phyloP scores from a whole-genome alignment of 2,329 filamentous ascomycete genomes.

The Botrytis deweyae region DNA sequence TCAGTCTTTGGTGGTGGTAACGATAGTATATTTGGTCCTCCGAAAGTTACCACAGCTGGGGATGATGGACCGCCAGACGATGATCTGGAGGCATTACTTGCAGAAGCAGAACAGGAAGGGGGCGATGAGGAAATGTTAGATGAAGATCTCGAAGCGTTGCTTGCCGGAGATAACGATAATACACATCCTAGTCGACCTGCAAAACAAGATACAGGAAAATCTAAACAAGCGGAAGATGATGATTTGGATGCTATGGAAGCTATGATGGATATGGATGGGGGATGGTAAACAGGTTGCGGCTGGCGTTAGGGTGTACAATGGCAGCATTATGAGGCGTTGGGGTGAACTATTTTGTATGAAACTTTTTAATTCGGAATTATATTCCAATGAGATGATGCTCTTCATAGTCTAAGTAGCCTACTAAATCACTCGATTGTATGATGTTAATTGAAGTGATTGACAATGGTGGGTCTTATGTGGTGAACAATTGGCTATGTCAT shows the following conservation, averaged over 20 bases:
- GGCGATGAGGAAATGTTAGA: conserved; percentile 44
- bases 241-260: conserved; percentile 49
- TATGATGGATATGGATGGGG: conserved; percentile 47
- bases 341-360: neutral
- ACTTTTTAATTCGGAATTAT: neutral
- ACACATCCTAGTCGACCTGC: neutral
- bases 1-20: conserved; percentile 31
- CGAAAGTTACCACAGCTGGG: conserved; percentile 22
- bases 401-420: neutral
- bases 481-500: neutral
- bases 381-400: neutral
- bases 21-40: conserved; percentile 34
- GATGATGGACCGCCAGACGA: conserved; percentile 44
- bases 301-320: conserved; percentile 11
- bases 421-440: neutral
- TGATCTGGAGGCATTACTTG: conserved; percentile 38
- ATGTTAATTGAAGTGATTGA: neutral
- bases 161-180: conserved; percentile 33
- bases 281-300: conserved; percentile 10
- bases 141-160: conserved; percentile 35
- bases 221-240: conserved; percentile 28
- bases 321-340: conserved; percentile 21
- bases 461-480: neutral
- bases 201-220: conserved; percentile 7
- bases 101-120: conserved; percentile 38